Base-by-base conservation (phyloP, 495 filamentous ascomycete genomes). In the Hypoxylon cercidicola region DNA sequence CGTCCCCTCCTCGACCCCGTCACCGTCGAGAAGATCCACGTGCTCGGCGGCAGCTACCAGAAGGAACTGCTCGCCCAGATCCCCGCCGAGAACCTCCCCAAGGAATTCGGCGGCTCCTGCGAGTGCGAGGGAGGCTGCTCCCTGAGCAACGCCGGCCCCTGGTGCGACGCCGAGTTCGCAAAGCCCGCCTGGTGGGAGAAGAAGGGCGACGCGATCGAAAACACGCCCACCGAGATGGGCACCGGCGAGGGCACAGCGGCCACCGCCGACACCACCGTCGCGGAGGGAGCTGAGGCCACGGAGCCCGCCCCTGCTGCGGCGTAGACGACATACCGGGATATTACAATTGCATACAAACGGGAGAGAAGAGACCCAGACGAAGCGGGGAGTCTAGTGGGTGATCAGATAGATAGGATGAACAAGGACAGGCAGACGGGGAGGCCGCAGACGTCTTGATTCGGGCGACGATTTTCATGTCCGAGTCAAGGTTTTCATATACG, bases 1-100 rank as follows among this genome's bases (percentile, higher is more conserved):
- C 96, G 96, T 83, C 82, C 84, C 19, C 97, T 96, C 84, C 82
- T 99, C 48, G 95, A 99, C 81, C 95, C 95, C 50, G 92, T 98
- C 69, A 99, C 95, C 20, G 93, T 97, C 32, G 81, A 87, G 61
- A 99, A 99, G 87, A 99, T 99, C 74, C 89, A 97, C 76, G 86
- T 99, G 50, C 84, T 98, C 12, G 93, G 93, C 60, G 78, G 80
- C 66, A 78, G 82, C 35, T 98, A 97, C 81, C 83, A 96, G 80
- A 85, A 85, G 68, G 92, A 96, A 69, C 82, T 99, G 37, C 81
- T 97, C 35, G 78, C 71, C 43, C 95, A 99, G 80, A 86, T 99
- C 4, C 92, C 96, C 2, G 82, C 84, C 55, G 93, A 98, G 83
- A 97, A 97, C 75, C 81, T 99, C 55, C 95, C 95, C 21, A 88